Evolutionary conservation across 2,329 filamentous ascomycete genomes (phyloP).

Genomic region (Emmonsiellopsis sp.): DNA sequence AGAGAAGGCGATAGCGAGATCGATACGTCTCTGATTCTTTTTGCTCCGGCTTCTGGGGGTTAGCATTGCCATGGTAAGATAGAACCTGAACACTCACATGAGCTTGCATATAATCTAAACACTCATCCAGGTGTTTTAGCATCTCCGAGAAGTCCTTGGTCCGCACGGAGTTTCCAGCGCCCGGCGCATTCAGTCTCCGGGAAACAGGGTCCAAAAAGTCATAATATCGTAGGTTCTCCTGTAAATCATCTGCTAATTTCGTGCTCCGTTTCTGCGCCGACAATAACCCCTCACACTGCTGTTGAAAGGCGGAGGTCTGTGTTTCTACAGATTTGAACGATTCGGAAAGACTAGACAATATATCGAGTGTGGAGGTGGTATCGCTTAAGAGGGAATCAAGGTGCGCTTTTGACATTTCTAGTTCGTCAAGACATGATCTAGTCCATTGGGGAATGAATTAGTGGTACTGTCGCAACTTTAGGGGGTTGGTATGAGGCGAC

Average conservation of each 20-base stretch:
- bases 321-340: conserved; percentile 81
- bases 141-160: conserved; percentile 81
- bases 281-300: conserved; percentile 81
- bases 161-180: conserved; percentile 75
- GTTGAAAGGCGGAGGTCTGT: conserved; percentile 87
- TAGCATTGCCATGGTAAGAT: conserved; percentile 15
- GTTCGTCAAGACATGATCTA: conserved; percentile 70
- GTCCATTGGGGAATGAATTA: conserved; percentile 3
- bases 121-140: conserved; percentile 76
- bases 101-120: conserved; percentile 81
- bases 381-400: conserved; percentile 69
- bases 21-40: conserved; percentile 81
- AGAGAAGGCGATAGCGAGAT: conserved; percentile 73
- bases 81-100: conserved; percentile 50
- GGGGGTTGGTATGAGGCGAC: conserved; percentile 8
- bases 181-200: conserved; percentile 80
- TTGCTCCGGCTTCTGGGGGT: conserved; percentile 55
- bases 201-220: conserved; percentile 87
- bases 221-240: conserved; percentile 89
- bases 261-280: conserved; percentile 71
- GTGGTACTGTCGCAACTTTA: conserved; percentile 17
- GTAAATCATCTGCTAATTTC: conserved; percentile 71
- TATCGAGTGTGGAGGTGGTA: conserved; percentile 63
- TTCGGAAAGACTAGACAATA: conserved; percentile 69
- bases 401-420: conserved; percentile 70